Evolutionary conservation across 257 asterid genomes (phyloP), one percentile per base, ranked within the genome.

Genomic region (Penstemon barbatus): DNA sequence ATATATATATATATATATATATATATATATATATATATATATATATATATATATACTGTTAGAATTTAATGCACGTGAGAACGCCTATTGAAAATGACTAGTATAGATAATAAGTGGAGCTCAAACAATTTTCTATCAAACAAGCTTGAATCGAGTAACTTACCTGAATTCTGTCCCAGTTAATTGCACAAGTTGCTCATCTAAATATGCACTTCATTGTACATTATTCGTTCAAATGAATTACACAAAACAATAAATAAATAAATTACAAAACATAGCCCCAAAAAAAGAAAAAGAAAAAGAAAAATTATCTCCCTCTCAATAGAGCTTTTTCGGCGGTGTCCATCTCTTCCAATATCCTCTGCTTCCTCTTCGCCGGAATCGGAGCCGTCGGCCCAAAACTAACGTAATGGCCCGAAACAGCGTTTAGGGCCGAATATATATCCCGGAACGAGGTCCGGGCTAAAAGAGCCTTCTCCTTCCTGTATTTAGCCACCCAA

Each of bases 401-500:
- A 71, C 97, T 93, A 58, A 90, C 78, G 61, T 90, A 89, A 63
- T 93, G 99, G 72, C 99, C 99, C 51, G 97, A 90, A 52, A 93
- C 97, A 3, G 99, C 99, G 39, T 93, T 89, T 0, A 90, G 88
- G 39, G 99, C 99, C 61, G 99, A 89, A 65, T 94, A 89, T 54
- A 94, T 82, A 50, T 94, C 99, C 4, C 99, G 82, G 81, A 94
- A 89, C 0, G 97, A 94, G 9, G 90, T 57, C 78, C 96, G 82
- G 4, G 91, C 96, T 55, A 94, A 65, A 0, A 94, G 82, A 4
- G 82, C 60, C 65, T 94, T 94, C 89, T 94, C 99, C 61, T 80
- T 80, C 78, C 99, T 75, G 72, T 87, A 94, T 83, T 94, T 94
- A 0, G 99, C 99, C 76, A 94, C 99, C 99, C 99, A 94, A 0